phyloP scores from a whole-genome alignment of 2,329 filamentous ascomycete genomes.

The Phoma sp. region DNA sequence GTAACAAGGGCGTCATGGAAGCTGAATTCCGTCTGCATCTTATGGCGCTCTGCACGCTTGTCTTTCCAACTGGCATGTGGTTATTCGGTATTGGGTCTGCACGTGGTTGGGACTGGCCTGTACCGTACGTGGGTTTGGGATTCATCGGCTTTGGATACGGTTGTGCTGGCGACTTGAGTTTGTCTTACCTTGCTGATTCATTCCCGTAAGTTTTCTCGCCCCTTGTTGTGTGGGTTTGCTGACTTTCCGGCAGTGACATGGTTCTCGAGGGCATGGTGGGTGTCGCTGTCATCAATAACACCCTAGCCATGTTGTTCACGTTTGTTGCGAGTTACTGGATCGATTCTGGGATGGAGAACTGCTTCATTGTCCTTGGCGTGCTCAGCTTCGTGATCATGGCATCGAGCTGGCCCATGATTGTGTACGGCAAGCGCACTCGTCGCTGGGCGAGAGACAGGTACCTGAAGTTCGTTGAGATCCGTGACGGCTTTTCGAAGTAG shows the following conservation, averaged over 20 bases:
- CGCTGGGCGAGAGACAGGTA: conserved; percentile 26
- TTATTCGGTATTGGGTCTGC: conserved; percentile 62
- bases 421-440: conserved; percentile 25
- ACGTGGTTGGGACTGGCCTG: conserved; percentile 61
- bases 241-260: conserved; percentile 21
- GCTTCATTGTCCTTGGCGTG: conserved; percentile 29
- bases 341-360: conserved; percentile 28
- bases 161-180: conserved; percentile 61
- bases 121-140: conserved; percentile 63
- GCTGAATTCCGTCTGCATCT: conserved; percentile 63
- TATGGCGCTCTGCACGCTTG: conserved; percentile 58
- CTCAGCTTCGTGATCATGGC: conserved; percentile 29
- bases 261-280: conserved; percentile 31
- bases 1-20: conserved; percentile 62
- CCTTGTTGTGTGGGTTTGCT: not conserved
- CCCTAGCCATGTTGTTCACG: conserved; percentile 26
- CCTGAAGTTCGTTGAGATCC: conserved; percentile 26
- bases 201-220: conserved; percentile 20
- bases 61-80: conserved; percentile 61
- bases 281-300: conserved; percentile 31
- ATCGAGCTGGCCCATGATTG: conserved; percentile 24
- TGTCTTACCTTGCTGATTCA: conserved; percentile 28
- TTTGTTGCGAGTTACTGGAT: conserved; percentile 29
- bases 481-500: conserved; percentile 26
- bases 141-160: conserved; percentile 68